Evolutionary conservation across 768 basidiomycete genomes (phyloP), one percentile per base, ranked within the genome.

Genomic region (Suillus paluster): DNA sequence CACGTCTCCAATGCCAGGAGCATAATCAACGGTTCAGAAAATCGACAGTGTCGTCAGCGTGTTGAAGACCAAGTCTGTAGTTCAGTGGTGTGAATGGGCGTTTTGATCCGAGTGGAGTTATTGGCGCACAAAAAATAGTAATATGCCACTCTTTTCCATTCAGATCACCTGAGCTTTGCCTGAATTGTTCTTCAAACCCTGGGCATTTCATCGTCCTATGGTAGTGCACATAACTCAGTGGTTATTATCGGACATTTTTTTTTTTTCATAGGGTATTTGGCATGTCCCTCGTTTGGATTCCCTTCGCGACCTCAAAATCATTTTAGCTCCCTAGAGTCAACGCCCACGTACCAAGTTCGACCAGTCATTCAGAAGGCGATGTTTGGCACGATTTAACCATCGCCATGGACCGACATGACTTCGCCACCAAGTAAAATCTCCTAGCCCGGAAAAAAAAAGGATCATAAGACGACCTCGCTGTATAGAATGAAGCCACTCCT

Each of bases 251-350:
- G 36, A 55, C 36, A 39, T 38, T 38, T 11, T 38, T 25, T 11
- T 15, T 21, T 17, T 54, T 54, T 25, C 53, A 19, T 19, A 19
- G 23, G 15, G 17, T 23, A 36, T 54, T 55, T 38, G 34, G 36
- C 36, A 17, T 55, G 54, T 38, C 23, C 36, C n/a, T 17, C 52
- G 8, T 52, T 52, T 23, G 6, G 33, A 23, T 39, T 38, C 17
- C 53, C 53, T 55, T 55, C 36, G 23, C 30, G 17, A 55, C 36
- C n/a, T n/a, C n/a, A 55, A 55, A 54, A 54, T 23, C 36, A 50
- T 23, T 54, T 38, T 17, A 54, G 53, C 53, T 23, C 30, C 4
- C 30, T 23, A n/a, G 17, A 55, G 10, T 1, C 54, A 39, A 25
- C 23, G 17, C 36, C 23, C 15, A 39, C 54, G 23, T 55, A 55